These are phyloP conservation scores for Fistulinella cinereoalba DNA, from an alignment of 1,284 basidiomycete genomes.

Conservation along the genomic window DNA sequence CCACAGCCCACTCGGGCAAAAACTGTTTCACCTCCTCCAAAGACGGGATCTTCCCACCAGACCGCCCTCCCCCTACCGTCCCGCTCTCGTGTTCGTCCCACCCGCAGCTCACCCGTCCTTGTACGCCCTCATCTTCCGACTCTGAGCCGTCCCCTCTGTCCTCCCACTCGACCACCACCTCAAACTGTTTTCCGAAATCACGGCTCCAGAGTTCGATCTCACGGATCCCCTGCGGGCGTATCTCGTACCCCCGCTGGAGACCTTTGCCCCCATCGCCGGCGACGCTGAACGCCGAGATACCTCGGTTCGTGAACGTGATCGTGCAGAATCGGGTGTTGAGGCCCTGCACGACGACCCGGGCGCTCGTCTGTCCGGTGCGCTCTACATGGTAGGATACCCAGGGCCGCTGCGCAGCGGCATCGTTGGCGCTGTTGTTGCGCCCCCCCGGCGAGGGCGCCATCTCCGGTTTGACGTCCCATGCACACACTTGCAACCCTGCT, in stretches of 20 bases:
- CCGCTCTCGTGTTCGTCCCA: constrained; percentile 69
- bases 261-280: constrained; percentile 31
- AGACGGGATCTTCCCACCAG: constrained; percentile 58
- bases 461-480: constrained; percentile 36
- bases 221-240: constrained; percentile 40
- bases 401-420: background rate
- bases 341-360: constrained; percentile 48
- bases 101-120: constrained; percentile 60
- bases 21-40: constrained; percentile 66
- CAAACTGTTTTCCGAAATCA: constrained; percentile 60
- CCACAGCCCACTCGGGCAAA: constrained; percentile 65
- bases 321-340: constrained; percentile 64
- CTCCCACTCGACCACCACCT: constrained; percentile 50
- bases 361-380: constrained; percentile 41
- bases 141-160: background rate
- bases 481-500: constrained; percentile 34
- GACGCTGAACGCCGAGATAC: constrained; percentile 44
- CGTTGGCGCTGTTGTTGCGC: background rate
- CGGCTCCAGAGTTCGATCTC: constrained; percentile 65
- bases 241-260: constrained; percentile 46
- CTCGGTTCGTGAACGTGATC: constrained; percentile 53
- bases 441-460: constrained; percentile 36
- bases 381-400: constrained; percentile 36
- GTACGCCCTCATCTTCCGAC: constrained; percentile 33
- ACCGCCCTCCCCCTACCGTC: constrained; percentile 42